Conservation (phyloP, 257 asterid genomes). For the Thymus mandschuricus region DNA sequence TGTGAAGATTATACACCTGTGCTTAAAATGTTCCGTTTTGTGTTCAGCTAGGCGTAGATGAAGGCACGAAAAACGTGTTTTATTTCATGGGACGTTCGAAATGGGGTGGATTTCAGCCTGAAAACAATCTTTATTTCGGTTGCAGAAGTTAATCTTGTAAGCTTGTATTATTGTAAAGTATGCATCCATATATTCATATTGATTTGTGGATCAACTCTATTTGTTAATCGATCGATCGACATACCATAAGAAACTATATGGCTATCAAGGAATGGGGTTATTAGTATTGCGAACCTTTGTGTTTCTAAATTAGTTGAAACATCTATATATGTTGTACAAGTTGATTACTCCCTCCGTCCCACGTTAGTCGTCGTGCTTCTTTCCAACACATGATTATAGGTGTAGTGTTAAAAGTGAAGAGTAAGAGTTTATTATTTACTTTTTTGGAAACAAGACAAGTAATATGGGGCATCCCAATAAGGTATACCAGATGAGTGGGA, state of each 20-base stretch:
- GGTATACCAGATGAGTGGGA: too few relatives aligned
- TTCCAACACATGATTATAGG: too few relatives aligned
- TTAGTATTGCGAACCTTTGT: background rate
- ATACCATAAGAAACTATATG: background rate
- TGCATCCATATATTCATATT: constrained; percentile 28
- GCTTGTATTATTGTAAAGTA: constrained; percentile 36
- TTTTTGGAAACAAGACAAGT: too few relatives aligned
- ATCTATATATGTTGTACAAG: too few relatives aligned
- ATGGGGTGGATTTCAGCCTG: constrained; percentile 17
- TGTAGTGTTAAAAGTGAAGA: too few relatives aligned
- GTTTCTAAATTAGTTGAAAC: too few relatives aligned
- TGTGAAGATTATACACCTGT: too few relatives aligned
- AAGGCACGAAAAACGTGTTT: background rate
- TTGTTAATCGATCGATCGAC: constrained; percentile 34
- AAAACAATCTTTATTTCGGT: constrained; percentile 9
- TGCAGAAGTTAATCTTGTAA: background rate
- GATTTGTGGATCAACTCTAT: constrained; percentile 33
- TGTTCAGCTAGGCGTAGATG: background rate
- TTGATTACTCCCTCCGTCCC: too few relatives aligned
- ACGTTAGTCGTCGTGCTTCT: too few relatives aligned
- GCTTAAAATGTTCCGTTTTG: background rate
- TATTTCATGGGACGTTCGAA: background rate
- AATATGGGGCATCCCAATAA: too few relatives aligned
- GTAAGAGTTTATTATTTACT: too few relatives aligned
- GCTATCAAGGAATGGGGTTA: background rate